Evolutionary conservation across 1,284 basidiomycete species (phyloP).

Genomic region (Coniophora puteana): DNA sequence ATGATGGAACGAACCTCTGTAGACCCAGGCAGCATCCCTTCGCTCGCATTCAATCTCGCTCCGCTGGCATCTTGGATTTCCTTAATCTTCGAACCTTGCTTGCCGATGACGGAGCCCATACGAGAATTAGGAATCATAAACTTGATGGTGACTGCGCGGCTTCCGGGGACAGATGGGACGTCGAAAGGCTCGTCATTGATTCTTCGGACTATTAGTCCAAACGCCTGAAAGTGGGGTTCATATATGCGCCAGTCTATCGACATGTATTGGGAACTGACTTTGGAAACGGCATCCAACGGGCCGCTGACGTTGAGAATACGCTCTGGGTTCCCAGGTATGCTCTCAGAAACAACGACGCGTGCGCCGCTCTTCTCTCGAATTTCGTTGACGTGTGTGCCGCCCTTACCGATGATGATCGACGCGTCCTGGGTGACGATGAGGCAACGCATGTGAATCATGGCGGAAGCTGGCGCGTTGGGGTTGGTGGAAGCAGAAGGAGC

Average conservation of each 20-base stretch:
- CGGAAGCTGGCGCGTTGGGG: slow-evolving; percentile 46
- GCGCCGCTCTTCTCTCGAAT: slow-evolving; percentile 98
- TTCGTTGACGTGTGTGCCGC: slow-evolving; percentile 95
- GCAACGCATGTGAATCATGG: slow-evolving; percentile 89
- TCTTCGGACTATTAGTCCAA: slow-evolving; percentile 96
- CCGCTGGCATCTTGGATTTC: slow-evolving; percentile 99
- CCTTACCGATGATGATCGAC: slow-evolving; percentile 98
- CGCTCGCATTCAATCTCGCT: slow-evolving; percentile 92
- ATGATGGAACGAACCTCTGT: slow-evolving; percentile 71
- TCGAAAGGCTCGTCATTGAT: slow-evolving; percentile 99
- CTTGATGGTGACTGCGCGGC: slow-evolving; percentile 97
- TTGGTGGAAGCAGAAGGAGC: slow-evolving; percentile 46
- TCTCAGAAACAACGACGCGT: slow-evolving; percentile 92
- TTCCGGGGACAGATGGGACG: slow-evolving; percentile 95
- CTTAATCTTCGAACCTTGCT: slow-evolving; percentile 97
- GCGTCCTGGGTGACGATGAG: slow-evolving; percentile 99
- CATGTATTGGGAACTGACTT: slow-evolving; percentile 51
- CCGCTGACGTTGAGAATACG: slow-evolving; percentile 97
- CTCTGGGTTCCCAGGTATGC: slow-evolving; percentile 96
- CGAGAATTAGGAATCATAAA: slow-evolving; percentile 99
- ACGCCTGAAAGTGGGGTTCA: slow-evolving; percentile 61
- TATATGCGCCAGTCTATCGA: slow-evolving; percentile 9
- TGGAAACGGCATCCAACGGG: slow-evolving; percentile 96
- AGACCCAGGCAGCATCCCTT: slow-evolving; percentile 98
- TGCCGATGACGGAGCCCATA: slow-evolving; percentile 99